phyloP scores from a whole-genome alignment of 2,329 filamentous ascomycete species.

The Trichoderma brevicompactum region DNA sequence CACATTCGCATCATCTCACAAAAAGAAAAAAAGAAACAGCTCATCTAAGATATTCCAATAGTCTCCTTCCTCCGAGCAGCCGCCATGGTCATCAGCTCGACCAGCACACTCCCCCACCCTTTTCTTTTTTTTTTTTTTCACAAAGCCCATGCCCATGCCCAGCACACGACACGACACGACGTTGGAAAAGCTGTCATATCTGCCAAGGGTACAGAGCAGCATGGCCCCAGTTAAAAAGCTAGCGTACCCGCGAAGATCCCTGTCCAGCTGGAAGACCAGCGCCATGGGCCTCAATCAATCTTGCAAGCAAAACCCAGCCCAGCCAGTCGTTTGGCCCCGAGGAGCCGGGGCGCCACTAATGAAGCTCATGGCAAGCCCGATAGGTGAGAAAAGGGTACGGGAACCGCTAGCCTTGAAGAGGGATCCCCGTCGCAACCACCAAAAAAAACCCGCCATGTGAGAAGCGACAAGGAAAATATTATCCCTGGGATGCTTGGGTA shows the following conservation, averaged over 20 bases:
- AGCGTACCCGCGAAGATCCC: conserved; percentile 29
- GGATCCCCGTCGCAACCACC: not conserved
- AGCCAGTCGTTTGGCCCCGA: conserved; percentile 17
- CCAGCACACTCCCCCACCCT: not conserved
- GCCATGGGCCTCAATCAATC: not conserved
- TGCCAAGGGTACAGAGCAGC: not conserved
- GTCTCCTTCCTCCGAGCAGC: no score
- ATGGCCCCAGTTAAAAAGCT: not conserved
- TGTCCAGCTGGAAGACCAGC: conserved; percentile 31
- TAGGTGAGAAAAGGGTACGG: not conserved
- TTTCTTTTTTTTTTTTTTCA: no score
- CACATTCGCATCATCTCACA: no score
- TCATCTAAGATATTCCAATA: no score
- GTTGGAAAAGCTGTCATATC: no score
- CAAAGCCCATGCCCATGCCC: not conserved
- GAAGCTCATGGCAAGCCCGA: not conserved
- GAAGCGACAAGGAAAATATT: not conserved
- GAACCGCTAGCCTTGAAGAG: no score
- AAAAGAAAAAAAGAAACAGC: no score
- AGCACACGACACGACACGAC: not conserved
- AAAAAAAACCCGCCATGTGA: not conserved
- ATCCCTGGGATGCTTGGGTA: not conserved
- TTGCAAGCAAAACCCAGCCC: not conserved
- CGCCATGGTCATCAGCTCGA: not conserved
- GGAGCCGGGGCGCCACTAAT: not conserved